Evolutionary conservation across 148 eudicot genomes (phyloP).

Genomic region (Nepenthes mirabilis): DNA sequence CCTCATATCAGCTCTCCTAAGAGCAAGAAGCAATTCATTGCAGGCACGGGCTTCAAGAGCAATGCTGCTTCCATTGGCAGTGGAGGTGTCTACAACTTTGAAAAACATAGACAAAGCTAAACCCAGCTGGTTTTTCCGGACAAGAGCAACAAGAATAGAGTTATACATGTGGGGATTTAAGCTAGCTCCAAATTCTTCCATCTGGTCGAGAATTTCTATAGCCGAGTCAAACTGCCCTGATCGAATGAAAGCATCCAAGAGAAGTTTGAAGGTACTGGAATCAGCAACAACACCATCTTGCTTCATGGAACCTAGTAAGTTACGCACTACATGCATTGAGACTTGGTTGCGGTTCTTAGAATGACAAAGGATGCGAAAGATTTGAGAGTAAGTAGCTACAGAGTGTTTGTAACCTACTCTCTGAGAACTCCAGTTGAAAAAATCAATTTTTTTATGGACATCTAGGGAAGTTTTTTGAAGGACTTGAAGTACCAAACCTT

Average conservation of each 20-base stretch:
- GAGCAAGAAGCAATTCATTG: constrained; percentile 78
- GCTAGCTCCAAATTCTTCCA: constrained; percentile 31
- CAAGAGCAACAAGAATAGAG: constrained; percentile 49
- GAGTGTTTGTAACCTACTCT: constrained; percentile 52
- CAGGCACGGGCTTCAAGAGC: constrained; percentile 44
- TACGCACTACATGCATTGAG: constrained; percentile 23
- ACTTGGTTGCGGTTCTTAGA: constrained; percentile 14
- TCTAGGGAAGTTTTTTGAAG: constrained; percentile 40
- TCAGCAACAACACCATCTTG: constrained; percentile 41
- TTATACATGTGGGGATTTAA: constrained; percentile 37
- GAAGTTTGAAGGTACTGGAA: constrained; percentile 41
- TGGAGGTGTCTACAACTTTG: constrained; percentile 30
- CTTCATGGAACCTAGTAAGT: constrained; percentile 40
- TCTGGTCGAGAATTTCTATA: constrained; percentile 44
- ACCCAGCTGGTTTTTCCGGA: constrained; percentile 34
- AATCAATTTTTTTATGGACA: constrained; percentile 44
- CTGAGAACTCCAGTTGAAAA: constrained; percentile 56
- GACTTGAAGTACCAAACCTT: constrained; percentile 42
- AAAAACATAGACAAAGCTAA: constrained; percentile 45
- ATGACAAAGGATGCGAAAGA: constrained; percentile 35
- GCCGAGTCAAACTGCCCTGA: constrained; percentile 58
- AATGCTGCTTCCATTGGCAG: constrained; percentile 10
- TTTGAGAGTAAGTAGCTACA: constrained; percentile 38
- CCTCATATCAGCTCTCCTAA: constrained; percentile 52
- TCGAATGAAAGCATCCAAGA: constrained; percentile 51